These are phyloP conservation scores for Lobosporangium transversale DNA, from an alignment of 192 early-diverging fungal genomes.

Conservation along the genomic window DNA sequence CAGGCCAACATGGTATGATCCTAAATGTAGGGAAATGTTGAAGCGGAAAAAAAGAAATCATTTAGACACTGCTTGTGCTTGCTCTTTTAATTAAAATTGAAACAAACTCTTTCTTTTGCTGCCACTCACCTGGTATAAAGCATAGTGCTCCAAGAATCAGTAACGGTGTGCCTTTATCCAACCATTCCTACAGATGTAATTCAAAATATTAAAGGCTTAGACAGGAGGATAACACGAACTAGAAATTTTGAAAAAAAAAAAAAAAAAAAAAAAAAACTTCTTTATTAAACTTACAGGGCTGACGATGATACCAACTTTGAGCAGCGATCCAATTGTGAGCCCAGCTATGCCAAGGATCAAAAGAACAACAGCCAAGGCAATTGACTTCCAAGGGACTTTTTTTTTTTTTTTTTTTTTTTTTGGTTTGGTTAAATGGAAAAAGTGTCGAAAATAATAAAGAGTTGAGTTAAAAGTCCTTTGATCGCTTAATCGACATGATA, in stretches of 20 bases:
- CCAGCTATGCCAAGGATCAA: slow-evolving; percentile 57
- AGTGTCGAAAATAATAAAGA: too few relatives aligned
- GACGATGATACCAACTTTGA: slow-evolving; percentile 58
- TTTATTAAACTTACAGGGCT: slow-evolving; percentile 61
- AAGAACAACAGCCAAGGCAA: slow-evolving; percentile 55
- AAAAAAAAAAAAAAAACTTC: too few relatives aligned
- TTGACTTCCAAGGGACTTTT: slow-evolving; percentile 68
- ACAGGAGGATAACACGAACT: too few relatives aligned
- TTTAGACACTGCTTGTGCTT: too few relatives aligned
- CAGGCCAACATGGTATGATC: slow-evolving; percentile 61
- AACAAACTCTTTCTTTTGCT: too few relatives aligned
- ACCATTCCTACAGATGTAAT: slow-evolving; percentile 52
- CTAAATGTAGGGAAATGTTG: slow-evolving; percentile 33
- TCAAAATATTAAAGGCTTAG: not conserved
- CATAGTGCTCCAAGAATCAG: slow-evolving; percentile 64
- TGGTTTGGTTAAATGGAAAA: too few relatives aligned
- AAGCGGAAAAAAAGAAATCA: too few relatives aligned
- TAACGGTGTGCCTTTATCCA: slow-evolving; percentile 64
- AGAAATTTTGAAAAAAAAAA: too few relatives aligned
- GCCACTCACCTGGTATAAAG: slow-evolving; percentile 68
- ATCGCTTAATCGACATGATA: too few relatives aligned
- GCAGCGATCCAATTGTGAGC: slow-evolving; percentile 60
- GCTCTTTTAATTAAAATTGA: too few relatives aligned
- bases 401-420: too few relatives aligned
- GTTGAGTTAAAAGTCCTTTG: too few relatives aligned